Evolutionary conservation across 1,284 basidiomycete genomes (phyloP).

Genomic region (Apiotrichum porosum): DNA sequence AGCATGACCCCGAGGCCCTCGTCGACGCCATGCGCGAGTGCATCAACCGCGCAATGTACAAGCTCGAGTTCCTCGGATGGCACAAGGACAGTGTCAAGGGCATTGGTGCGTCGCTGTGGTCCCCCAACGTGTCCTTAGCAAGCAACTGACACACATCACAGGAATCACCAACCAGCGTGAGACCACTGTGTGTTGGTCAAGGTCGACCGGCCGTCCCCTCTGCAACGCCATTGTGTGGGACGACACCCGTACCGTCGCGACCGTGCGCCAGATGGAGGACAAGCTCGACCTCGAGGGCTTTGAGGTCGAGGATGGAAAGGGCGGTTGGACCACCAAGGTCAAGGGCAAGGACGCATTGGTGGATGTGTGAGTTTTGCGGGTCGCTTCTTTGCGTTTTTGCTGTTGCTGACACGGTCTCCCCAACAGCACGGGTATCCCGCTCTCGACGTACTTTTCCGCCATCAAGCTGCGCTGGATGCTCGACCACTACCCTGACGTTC

Average conservation of each 20-base stretch:
- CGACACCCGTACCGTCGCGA: constrained; percentile 81
- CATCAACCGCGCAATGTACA: constrained; percentile 67
- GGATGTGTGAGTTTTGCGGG: too few relatives aligned
- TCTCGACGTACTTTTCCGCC: constrained; percentile 94
- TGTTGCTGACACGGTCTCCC: too few relatives aligned
- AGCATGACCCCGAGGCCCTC: constrained; percentile 85
- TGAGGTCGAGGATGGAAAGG: constrained; percentile 52
- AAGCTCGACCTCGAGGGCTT: constrained; percentile 71
- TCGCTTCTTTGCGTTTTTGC: too few relatives aligned
- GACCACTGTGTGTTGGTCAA: constrained; percentile 91
- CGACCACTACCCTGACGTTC: constrained; percentile 73
- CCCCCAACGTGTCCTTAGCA: not conserved
- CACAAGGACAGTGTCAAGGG: constrained; percentile 81
- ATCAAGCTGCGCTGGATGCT: constrained; percentile 97
- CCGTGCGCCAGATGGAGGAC: constrained; percentile 71
- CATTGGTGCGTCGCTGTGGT: constrained; percentile 61
- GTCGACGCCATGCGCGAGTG: constrained; percentile 70
- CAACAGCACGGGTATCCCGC: constrained; percentile 64
- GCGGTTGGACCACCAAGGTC: constrained; percentile 18
- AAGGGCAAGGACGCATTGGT: constrained; percentile 56
- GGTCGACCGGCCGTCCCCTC: constrained; percentile 78
- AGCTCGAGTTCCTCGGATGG: constrained; percentile 65
- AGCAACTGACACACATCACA: not conserved
- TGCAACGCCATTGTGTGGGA: constrained; percentile 95
- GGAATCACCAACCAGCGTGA: constrained; percentile 93